Conservation (phyloP, 2,329 filamentous ascomycete genomes). For the Talaromyces sp. region DNA sequence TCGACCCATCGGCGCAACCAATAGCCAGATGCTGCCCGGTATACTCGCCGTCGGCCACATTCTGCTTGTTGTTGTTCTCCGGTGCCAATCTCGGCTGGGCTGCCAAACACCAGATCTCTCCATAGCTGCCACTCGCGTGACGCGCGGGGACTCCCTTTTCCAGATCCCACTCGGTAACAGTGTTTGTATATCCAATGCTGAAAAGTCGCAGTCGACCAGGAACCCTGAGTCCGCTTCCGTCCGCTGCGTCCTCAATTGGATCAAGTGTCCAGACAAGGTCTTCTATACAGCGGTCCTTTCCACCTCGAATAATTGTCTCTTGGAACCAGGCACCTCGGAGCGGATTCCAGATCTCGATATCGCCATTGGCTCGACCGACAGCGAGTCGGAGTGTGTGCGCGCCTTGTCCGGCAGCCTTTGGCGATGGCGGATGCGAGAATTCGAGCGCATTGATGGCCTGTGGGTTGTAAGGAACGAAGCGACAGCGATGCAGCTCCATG, state of each 20-base stretch:
- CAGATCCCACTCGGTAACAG: conserved; percentile 93
- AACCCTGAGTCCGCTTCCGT: conserved; percentile 56
- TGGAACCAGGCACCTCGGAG: conserved; percentile 78
- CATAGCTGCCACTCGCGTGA: conserved; percentile 86
- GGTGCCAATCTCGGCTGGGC: conserved; percentile 64
- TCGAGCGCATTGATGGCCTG: conserved; percentile 91
- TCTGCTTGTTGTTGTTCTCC: conserved; percentile 30
- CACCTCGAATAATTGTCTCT: conserved; percentile 78
- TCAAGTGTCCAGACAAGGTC: conserved; percentile 89
- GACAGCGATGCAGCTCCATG: conserved; percentile 97
- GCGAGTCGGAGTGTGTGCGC: conserved; percentile 69
- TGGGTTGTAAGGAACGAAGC: conserved; percentile 88
- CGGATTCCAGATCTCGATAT: conserved; percentile 98
- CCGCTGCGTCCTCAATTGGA: conserved; percentile 58
- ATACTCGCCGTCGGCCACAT: conserved; percentile 33
- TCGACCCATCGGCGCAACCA: conserved; percentile 85
- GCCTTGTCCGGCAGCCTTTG: conserved; percentile 41
- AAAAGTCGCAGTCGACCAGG: conserved; percentile 79
- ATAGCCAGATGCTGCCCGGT: conserved; percentile 65
- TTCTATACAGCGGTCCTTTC: conserved; percentile 81
- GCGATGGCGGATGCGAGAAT: conserved; percentile 70
- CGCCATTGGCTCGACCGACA: conserved; percentile 86
- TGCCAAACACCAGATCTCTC: conserved; percentile 94
- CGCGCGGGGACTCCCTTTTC: conserved; percentile 69
- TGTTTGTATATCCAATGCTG: conserved; percentile 90